These are phyloP conservation scores for Hyparrhenia diplandra DNA, from an alignment of 176 grass and related monocot species.

Conservation along the genomic window DNA sequence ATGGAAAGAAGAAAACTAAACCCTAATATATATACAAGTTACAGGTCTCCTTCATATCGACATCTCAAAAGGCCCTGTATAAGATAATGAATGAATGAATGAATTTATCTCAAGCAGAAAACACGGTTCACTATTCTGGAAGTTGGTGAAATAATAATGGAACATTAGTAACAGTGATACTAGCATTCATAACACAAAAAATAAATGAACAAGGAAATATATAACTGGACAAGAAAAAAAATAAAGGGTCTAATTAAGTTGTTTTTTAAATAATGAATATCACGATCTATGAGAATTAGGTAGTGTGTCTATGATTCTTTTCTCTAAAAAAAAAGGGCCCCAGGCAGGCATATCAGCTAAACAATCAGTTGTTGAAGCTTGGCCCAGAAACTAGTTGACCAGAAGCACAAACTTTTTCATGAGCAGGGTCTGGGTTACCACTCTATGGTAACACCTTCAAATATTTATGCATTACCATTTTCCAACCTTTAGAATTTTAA, in stretches of 20 bases:
- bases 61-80: constrained; percentile 44
- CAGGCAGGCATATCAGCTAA: background rate
- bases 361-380: background rate
- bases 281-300: background rate
- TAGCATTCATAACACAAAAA: background rate
- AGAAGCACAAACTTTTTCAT: background rate
- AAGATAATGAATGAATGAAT: constrained; percentile 47
- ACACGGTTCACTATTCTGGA: background rate
- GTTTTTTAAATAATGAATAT: constrained; percentile 2
- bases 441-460: background rate
- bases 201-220: background rate
- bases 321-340: background rate
- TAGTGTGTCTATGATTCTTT: background rate
- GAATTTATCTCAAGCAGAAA: constrained; percentile 21
- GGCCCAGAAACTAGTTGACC: background rate
- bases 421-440: background rate
- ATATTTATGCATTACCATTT: background rate
- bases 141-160: background rate
- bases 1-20: constrained; percentile 28
- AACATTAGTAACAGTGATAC: background rate
- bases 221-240: background rate
- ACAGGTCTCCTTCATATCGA: constrained; percentile 37
- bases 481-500: background rate
- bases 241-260: background rate
- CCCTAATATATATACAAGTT: constrained; percentile 47